phyloP scores from a whole-genome alignment of 768 basidiomycete species.

The Mycena kentingensis region DNA sequence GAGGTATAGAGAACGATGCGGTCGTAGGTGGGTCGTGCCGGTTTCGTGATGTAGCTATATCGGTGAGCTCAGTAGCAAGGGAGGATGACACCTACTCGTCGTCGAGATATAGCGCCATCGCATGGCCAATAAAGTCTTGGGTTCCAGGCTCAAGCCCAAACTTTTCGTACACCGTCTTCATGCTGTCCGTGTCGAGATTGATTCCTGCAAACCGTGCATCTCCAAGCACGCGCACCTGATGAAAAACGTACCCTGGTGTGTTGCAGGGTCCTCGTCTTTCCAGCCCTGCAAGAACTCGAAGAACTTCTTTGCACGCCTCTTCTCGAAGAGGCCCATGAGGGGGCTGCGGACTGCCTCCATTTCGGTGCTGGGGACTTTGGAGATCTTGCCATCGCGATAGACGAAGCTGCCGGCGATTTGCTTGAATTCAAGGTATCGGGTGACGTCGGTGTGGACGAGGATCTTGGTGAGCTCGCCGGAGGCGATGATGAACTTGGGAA shows the following conservation, averaged over 20 bases:
- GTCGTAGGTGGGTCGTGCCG: constrained; percentile 88
- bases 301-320: constrained; percentile 96
- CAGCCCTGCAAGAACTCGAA: constrained; percentile 95
- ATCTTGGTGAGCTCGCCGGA: constrained; percentile 97
- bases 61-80: background rate
- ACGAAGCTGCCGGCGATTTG: constrained; percentile 99
- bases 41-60: constrained; percentile 85
- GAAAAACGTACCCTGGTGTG: constrained; percentile 81
- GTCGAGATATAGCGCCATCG: constrained; percentile 97
- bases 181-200: constrained; percentile 85
- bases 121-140: constrained; percentile 98
- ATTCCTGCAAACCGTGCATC: constrained; percentile 53
- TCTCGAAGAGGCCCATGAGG: constrained; percentile 99
- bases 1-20: constrained; percentile 97
- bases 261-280: constrained; percentile 94
- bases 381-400: constrained; percentile 94
- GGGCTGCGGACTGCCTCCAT: constrained; percentile 95
- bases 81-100: constrained; percentile 73
- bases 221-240: background rate
- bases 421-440: constrained; percentile 98
- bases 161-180: constrained; percentile 95
- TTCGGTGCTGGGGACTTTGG: constrained; percentile 97
- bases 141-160: constrained; percentile 97
- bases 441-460: constrained; percentile 98
- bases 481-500: constrained; percentile 99